These are phyloP conservation scores for Colletotrichum somersetense DNA, from an alignment of 2,329 filamentous ascomycete genomes.

Conservation along the genomic window DNA sequence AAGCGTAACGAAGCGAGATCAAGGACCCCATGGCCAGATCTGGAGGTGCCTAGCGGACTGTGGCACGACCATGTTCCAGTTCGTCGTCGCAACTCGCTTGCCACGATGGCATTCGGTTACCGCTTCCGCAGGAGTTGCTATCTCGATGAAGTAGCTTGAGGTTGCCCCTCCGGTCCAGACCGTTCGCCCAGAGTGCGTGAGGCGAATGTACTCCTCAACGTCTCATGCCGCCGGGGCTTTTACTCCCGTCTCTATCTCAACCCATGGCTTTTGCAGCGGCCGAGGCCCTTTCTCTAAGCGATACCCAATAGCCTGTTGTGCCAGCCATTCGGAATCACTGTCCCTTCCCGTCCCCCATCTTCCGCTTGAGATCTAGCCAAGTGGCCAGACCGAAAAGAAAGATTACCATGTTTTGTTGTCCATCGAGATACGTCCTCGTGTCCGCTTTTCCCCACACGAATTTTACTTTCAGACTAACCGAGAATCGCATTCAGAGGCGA, in stretches of 20 bases:
- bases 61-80: constrained; percentile 14
- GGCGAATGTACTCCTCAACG: constrained; percentile 11
- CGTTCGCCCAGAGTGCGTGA: constrained; percentile 11
- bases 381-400: constrained; percentile 33
- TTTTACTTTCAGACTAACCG: constrained; percentile 31
- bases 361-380: constrained; percentile 24
- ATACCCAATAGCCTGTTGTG: constrained; percentile 19
- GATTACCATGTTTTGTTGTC: constrained; percentile 36
- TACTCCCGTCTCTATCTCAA: constrained; percentile 17
- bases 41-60: background rate
- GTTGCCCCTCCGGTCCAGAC: constrained; percentile 11
- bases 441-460: constrained; percentile 29
- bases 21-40: constrained; percentile 1
- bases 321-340: constrained; percentile 5
- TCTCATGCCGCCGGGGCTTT: constrained; percentile 17
- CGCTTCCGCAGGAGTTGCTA: constrained; percentile 25
- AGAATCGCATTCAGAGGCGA: constrained; percentile 60
- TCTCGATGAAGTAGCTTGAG: constrained; percentile 19
- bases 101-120: constrained; percentile 31
- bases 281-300: constrained; percentile 1
- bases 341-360: constrained; percentile 13
- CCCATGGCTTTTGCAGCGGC: constrained; percentile 12
- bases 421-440: constrained; percentile 15
- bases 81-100: constrained; percentile 11
- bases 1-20: constrained; percentile 22